Evolutionary conservation across 106 monocot species (phyloP).

Genomic region (Amphibolis antarctica): DNA sequence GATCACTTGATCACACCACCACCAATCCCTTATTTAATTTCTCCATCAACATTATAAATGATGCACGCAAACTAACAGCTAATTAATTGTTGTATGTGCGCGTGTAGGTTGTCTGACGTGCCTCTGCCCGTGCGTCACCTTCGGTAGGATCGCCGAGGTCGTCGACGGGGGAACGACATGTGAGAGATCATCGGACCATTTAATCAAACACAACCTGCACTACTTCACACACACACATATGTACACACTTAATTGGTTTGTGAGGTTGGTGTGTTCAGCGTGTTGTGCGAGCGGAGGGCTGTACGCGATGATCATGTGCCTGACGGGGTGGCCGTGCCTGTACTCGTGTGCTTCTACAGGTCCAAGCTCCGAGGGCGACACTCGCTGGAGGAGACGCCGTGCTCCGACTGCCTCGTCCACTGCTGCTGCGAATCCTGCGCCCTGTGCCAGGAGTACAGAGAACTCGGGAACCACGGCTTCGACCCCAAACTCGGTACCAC

Average conservation of each 20-base stretch:
- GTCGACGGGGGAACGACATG: constrained; percentile 33
- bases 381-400: constrained; percentile 17
- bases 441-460: constrained; percentile 23
- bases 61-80: neutral
- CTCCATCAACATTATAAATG: neutral
- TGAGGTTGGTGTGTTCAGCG: neutral
- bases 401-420: constrained; percentile 25
- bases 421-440: constrained; percentile 29
- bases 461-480: constrained; percentile 10
- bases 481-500: constrained; percentile 4
- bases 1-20: too few species aligned
- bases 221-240: too few species aligned
- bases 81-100: too few species aligned
- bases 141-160: constrained; percentile 43
- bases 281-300: constrained; percentile 14
- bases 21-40: neutral
- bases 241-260: neutral
- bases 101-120: constrained; percentile 35
- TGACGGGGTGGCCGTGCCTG: constrained; percentile 21
- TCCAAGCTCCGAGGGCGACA: constrained; percentile 14
- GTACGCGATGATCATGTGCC: constrained; percentile 19
- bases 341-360: constrained; percentile 32
- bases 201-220: too few species aligned
- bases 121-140: constrained; percentile 48
- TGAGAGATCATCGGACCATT: constrained; percentile 6